A percentile compares a stretch with the other conserved stretches of the same genome.
These are phyloP conservation scores for Thelephora ganbajun DNA, from an alignment of 768 basidiomycete genomes.

Conservation along the genomic window DNA sequence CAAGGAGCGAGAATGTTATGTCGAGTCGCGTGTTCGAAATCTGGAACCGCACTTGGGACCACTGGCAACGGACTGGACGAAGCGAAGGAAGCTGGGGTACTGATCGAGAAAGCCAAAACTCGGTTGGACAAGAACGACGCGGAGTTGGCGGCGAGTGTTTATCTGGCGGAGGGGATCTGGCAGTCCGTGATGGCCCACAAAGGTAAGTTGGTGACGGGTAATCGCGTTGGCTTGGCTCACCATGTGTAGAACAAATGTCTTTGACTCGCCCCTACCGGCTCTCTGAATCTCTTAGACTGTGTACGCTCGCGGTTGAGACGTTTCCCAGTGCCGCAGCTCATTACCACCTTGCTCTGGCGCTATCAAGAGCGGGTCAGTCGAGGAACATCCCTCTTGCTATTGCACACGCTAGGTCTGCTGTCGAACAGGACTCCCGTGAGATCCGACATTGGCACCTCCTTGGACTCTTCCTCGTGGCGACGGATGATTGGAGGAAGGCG, in stretches of 20 bases:
- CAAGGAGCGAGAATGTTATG: conserved; percentile 72
- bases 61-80: conserved; percentile 28
- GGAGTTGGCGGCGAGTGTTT: conserved; percentile 42
- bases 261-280: conserved; percentile 46
- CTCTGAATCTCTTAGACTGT: conserved; percentile 37
- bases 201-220: conserved; percentile 27
- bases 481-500: conserved; percentile 71
- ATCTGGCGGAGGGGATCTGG: conserved; percentile 63
- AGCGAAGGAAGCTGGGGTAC: conserved; percentile 42
- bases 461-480: conserved; percentile 64
- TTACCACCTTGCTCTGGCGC: conserved; percentile 73
- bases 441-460: conserved; percentile 86
- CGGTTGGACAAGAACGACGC: conserved; percentile 35
- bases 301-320: conserved; percentile 27
- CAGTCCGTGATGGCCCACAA: conserved; percentile 52
- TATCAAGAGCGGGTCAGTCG: conserved; percentile 45
- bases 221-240: background rate
- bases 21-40: conserved; percentile 16
- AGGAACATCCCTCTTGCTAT: conserved; percentile 61
- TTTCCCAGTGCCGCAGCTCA: conserved; percentile 43
- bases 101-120: conserved; percentile 46
- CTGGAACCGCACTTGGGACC: conserved; percentile 19
- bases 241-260: conserved; percentile 45
- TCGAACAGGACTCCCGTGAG: conserved; percentile 51
- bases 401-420: conserved; percentile 49